phyloP scores from a whole-genome alignment of 768 basidiomycete genomes.

The Termitomyces sp. region DNA sequence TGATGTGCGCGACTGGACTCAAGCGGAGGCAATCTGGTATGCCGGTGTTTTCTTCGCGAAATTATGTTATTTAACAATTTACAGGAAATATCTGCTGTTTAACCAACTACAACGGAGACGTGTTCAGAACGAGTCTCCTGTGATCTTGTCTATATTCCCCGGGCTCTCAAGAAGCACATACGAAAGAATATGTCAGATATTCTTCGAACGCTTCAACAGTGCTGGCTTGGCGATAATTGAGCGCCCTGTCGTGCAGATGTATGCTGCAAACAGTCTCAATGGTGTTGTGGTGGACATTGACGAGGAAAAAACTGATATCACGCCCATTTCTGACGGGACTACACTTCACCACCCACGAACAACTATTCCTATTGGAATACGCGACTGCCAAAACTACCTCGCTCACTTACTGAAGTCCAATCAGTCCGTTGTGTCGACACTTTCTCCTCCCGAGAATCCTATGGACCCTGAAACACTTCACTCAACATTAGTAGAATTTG shows the following conservation, averaged over 20 bases:
- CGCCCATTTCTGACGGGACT: conserved; percentile 74
- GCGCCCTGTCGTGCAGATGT: conserved; percentile 81
- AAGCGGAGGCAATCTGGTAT: conserved; percentile 88
- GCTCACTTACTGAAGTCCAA: conserved; percentile 72
- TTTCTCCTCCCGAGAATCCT: conserved; percentile 52
- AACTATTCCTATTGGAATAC: conserved; percentile 61
- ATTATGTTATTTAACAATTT: background rate
- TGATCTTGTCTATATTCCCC: conserved; percentile 67
- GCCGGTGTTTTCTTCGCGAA: conserved; percentile 19
- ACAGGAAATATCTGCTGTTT: conserved; percentile 86
- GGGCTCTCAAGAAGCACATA: conserved; percentile 64
- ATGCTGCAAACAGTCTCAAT: conserved; percentile 65
- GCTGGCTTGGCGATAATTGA: conserved; percentile 80
- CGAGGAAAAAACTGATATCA: conserved; percentile 70
- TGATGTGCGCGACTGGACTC: conserved; percentile 72
- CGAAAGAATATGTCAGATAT: conserved; percentile 76
- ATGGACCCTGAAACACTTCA: conserved; percentile 46
- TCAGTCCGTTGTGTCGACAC: conserved; percentile 53
- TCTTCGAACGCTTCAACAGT: conserved; percentile 92
- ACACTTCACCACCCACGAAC: conserved; percentile 52
- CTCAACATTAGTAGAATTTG: conserved; percentile 58
- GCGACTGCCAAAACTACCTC: conserved; percentile 73
- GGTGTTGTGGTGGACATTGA: conserved; percentile 85
- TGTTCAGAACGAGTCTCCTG: conserved; percentile 84
- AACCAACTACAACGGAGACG: conserved; percentile 70